Percentiles rank a stretch among this genome's conserved stretches.
phyloP scores from a whole-genome alignment of 78 protist genomes.

The Monocercomonoides exilis region DNA sequence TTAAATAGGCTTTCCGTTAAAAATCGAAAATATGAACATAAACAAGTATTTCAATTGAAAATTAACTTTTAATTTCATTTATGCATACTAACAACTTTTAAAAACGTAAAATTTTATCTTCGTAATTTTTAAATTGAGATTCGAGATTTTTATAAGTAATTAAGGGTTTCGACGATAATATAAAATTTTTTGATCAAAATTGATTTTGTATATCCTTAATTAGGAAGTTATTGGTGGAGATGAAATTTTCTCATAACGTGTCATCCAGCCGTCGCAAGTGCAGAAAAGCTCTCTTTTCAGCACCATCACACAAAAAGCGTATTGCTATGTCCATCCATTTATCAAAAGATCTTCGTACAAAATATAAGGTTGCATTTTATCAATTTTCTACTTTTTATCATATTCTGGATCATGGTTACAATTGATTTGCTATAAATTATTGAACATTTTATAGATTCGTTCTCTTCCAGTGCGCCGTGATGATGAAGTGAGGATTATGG shows the following conservation, averaged over 20 bases:
- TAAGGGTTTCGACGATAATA: too few relatives aligned
- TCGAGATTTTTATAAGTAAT: too few relatives aligned
- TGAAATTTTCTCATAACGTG: conserved; percentile 39
- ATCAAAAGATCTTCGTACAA: conserved; percentile 83
- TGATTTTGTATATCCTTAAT: too few relatives aligned
- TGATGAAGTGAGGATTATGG: conserved; percentile 79
- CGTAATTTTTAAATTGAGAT: too few relatives aligned
- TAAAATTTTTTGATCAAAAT: too few relatives aligned
- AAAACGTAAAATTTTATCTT: too few relatives aligned
- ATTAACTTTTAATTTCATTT: too few relatives aligned
- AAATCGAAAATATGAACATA: too few relatives aligned
- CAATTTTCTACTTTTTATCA: neutral
- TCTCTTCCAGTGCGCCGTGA: conserved; percentile 95
- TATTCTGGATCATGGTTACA: neutral
- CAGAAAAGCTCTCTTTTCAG: conserved; percentile 97
- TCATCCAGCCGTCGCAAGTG: conserved; percentile 79
- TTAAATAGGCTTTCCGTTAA: too few relatives aligned
- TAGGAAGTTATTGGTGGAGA: too few relatives aligned
- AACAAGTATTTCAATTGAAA: too few relatives aligned
- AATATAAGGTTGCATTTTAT: conserved; percentile 67
- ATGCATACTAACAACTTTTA: too few relatives aligned
- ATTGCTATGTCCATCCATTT: conserved; percentile 85
- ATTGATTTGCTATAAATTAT: neutral
- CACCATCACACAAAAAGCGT: conserved; percentile 83
- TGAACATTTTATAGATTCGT: conserved; percentile 46